Base-by-base conservation (phyloP, 768 basidiomycete species). In the Mycena kentingensis region DNA sequence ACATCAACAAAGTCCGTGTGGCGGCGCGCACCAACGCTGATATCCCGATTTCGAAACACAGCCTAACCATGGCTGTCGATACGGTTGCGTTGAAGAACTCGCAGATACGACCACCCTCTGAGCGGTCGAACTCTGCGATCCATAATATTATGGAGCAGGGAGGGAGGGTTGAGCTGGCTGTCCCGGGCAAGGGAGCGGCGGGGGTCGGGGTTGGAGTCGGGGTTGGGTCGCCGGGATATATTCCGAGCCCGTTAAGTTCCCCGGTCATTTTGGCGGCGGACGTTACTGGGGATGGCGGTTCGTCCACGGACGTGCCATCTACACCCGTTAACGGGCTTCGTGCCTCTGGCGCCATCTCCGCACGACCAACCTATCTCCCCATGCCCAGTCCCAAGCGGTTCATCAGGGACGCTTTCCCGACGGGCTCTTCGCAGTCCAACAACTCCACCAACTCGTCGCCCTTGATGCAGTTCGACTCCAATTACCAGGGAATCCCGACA, bases 121-220 rank as follows among this genome's bases (percentile, higher is more conserved):
- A 68, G 25, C 62, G 69, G 51, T 67, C 73, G 50, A 62, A 63
- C 48, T 73, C 81, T 39, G 84, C 79, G 0, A 73, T 88, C 71
- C 82, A 85, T 49, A 77, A 78, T 44, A 73, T 87, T 11, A 87
- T 87, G 85, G 84, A 88, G 52, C 77, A 83, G 62, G 81, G 80
- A 22, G 82, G 83, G 2, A 71, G 80, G 31, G 80, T 85, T 15
- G 84, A 86, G 64, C 64, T 84, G 44, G 74, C 76, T 43, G 61
- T 83, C 34, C 72, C 73, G n/a, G n/a, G n/a, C 49, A 73, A 74
- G 46, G 52, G 50, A 15, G 27, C 51, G n/a, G 51, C 48, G 6
- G 18, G 51, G n/a, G 6, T 57, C 21, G 41, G 35, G 22, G 7
- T 26, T n/a, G 47, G 46, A 24, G 29, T 18, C 41, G 22, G 31